Percentiles rank a stretch among this genome's conserved stretches.
phyloP scores from a whole-genome alignment of 1,139 yeast species.

The Kazachstania sp. region DNA sequence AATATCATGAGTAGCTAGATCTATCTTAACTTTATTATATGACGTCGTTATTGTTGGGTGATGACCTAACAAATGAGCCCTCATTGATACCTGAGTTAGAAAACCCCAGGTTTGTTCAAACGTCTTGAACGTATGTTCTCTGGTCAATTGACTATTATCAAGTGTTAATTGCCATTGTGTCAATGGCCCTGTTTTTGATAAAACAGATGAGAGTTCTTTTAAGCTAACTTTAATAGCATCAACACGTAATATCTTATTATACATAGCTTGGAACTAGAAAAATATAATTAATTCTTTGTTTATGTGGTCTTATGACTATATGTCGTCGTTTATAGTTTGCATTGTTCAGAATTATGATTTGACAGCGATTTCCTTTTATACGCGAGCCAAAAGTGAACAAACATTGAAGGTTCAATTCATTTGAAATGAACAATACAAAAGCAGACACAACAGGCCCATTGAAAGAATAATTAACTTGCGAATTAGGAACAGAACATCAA shows the following conservation, averaged over 20 bases:
- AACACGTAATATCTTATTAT: slow-evolving; percentile 7
- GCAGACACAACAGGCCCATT: too few relatives aligned
- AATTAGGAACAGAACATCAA: too few relatives aligned
- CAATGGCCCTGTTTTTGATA: slow-evolving; percentile 6
- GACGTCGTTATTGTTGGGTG: slow-evolving; percentile 65
- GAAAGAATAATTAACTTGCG: too few relatives aligned
- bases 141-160: slow-evolving; percentile 16
- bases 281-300: too few relatives aligned
- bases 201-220: slow-evolving; percentile 1
- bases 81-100: slow-evolving; percentile 51
- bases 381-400: too few relatives aligned
- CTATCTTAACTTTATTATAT: slow-evolving; percentile 51
- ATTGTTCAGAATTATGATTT: too few relatives aligned
- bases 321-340: too few relatives aligned
- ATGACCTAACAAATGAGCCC: slow-evolving; percentile 55
- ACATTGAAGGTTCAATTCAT: too few relatives aligned
- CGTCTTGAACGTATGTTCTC: slow-evolving; percentile 39
- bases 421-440: neutral
- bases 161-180: slow-evolving; percentile 16
- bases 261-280: slow-evolving; percentile 3
- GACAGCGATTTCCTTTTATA: too few relatives aligned
- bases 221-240: slow-evolving; percentile 2
- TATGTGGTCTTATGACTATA: too few relatives aligned
- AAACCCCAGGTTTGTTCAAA: slow-evolving; percentile 62
- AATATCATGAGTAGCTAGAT: slow-evolving; percentile 62